phyloP scores from a whole-genome alignment of 768 basidiomycete species.

The Psilocybe tampanensis region DNA sequence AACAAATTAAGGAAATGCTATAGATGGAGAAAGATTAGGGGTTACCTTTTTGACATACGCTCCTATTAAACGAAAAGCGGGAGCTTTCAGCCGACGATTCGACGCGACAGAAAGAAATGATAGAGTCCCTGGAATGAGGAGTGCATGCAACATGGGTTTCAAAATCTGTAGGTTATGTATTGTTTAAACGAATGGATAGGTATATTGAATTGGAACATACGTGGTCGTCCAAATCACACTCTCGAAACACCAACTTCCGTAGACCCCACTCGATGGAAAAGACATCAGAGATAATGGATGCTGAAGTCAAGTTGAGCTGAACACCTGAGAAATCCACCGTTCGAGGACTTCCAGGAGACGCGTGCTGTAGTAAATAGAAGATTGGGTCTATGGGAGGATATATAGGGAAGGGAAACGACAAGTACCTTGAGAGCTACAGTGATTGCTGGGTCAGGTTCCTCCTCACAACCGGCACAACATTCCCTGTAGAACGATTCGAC shows the following conservation, averaged over 20 bases:
- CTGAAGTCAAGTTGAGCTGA: conserved; percentile 67
- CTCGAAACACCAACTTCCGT: conserved; percentile 79
- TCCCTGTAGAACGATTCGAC: conserved; percentile 88
- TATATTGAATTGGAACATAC: conserved; percentile 42
- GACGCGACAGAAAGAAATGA: conserved; percentile 86
- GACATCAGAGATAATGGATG: conserved; percentile 87
- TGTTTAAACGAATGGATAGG: background rate
- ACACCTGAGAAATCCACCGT: conserved; percentile 81
- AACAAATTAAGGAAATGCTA: conserved; percentile 3
- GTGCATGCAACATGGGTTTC: conserved; percentile 88
- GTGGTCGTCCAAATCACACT: conserved; percentile 85
- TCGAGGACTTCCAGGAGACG: conserved; percentile 59
- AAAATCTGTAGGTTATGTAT: conserved; percentile 50
- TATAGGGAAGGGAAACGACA: conserved; percentile 9
- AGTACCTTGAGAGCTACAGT: conserved; percentile 72
- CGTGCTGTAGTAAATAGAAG: conserved; percentile 39
- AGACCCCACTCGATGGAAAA: conserved; percentile 94
- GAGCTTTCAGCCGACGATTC: conserved; percentile 76
- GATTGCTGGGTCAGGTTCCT: conserved; percentile 64
- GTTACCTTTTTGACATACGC: conserved; percentile 76
- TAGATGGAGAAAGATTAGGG: background rate
- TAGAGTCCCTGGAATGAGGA: conserved; percentile 81
- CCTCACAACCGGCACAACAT: conserved; percentile 79
- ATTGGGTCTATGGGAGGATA: background rate
- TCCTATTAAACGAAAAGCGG: conserved; percentile 79